Conservation (phyloP, 2,329 filamentous ascomycete species). For the Ceratocystis albifundus region DNA sequence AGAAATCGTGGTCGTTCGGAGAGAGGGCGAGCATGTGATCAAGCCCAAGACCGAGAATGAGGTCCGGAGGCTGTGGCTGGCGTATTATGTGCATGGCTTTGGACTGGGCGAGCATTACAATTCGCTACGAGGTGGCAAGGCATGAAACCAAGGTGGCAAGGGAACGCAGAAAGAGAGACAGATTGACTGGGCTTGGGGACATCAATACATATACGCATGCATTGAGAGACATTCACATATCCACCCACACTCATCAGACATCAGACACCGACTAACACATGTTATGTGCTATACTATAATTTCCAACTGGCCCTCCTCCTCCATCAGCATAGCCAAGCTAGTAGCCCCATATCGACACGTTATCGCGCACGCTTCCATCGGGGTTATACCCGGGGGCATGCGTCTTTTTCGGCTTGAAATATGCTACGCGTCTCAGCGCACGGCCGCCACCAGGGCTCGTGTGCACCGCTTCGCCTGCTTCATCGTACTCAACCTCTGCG, state of each 20-base stretch:
- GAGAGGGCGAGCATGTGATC: slow-evolving; percentile 69
- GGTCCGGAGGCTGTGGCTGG: slow-evolving; percentile 63
- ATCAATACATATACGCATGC: not conserved
- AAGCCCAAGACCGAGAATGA: slow-evolving; percentile 38
- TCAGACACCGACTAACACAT: not conserved
- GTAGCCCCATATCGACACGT: slow-evolving; percentile 43
- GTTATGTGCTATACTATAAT: too few species aligned
- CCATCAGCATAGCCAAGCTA: not conserved
- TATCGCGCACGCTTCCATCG: slow-evolving; percentile 40
- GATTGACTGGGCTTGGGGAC: not conserved
- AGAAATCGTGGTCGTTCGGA: slow-evolving; percentile 74
- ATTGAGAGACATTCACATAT: not conserved
- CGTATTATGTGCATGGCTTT: slow-evolving; percentile 89
- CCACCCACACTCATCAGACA: not conserved
- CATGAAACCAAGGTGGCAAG: not conserved
- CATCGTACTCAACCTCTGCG: slow-evolving; percentile 49
- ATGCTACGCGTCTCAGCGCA: slow-evolving; percentile 18
- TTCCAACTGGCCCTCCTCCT: too few species aligned
- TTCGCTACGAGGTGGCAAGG: slow-evolving; percentile 45
- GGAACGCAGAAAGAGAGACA: not conserved
- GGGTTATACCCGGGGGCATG: slow-evolving; percentile 37
- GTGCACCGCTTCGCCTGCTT: slow-evolving; percentile 29
- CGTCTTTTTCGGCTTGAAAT: slow-evolving; percentile 39
- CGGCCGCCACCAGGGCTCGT: not conserved
- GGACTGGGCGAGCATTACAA: slow-evolving; percentile 97